Base-by-base conservation (phyloP, 176 grass and related monocot species). In the Phragmites australis region DNA sequence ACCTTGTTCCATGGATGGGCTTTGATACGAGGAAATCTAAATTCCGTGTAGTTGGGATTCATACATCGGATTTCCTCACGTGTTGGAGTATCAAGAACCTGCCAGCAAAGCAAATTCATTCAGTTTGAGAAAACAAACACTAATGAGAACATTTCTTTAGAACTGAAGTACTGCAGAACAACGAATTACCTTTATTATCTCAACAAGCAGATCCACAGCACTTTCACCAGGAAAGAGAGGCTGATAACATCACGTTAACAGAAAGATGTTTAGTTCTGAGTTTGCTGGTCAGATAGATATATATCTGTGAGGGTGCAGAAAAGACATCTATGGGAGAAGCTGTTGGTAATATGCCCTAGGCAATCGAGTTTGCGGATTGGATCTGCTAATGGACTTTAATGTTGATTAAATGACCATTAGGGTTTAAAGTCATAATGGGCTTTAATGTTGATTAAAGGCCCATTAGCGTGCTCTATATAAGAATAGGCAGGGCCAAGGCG, bases 71-170 rank as follows among this genome's bases (percentile, higher is more conserved):
- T 90, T 87, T 93, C 91, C 69, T 93, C 91, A 15, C 84, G 87
- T 67, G 91, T 93, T 47, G 91, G 91, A 71, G 91, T 93, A 85
- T 87, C 87, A 93, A 93, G 88, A 81, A 93, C 88, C 91, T 93
- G 45, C 8, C 57, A 82, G 45, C 40, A 74, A 59, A 66, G 63
- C 32, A 79, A 67, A 58, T 54, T 51, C 49, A 50, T 59, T 79
- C 31, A 84, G 34, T 15, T 61, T 62, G 65, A 32, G 42, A 67
- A 88, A 73, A 22, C 42, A 74, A 65, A 21, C 4, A 56, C 29
- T 5, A 16, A 4, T 18, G 61, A 57, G 22, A 30, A 75, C 9
- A 61, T 50, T 80, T 79, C 10, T 85, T 53, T 30, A 55, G 32
- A 83, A 52, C 19, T 27, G 61, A 85, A 34, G 53, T 51, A 53